Conservation (phyloP, 1,139 yeast species). For the Yamadazyma diospyri region DNA sequence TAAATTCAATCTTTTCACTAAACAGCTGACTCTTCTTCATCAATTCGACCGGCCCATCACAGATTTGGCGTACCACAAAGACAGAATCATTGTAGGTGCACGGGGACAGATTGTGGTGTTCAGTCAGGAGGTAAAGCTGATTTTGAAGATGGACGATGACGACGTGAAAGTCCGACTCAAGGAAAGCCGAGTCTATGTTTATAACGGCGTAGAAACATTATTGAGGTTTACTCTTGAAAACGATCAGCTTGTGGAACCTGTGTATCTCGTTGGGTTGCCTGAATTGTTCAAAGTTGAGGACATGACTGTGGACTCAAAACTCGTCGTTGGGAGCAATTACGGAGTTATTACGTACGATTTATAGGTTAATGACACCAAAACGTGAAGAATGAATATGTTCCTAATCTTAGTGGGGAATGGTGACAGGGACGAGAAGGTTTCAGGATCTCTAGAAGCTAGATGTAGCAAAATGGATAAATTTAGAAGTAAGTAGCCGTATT, state of each 20-base stretch:
- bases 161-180: conserved; percentile 2
- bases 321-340: conserved; percentile 14
- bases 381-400: too few species aligned
- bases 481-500: too few species aligned
- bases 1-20: conserved; percentile 18
- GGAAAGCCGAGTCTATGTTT: conserved; percentile 8
- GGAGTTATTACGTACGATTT: conserved; percentile 10
- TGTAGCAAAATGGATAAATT: too few species aligned
- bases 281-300: conserved; percentile 18
- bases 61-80: conserved; percentile 14
- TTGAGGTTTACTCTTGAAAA: conserved; percentile 11
- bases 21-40: conserved; percentile 15
- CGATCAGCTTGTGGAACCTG: conserved; percentile 5
- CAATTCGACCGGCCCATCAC: conserved; percentile 11
- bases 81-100: conserved; percentile 22
- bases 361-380: too few species aligned
- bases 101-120: conserved; percentile 18
- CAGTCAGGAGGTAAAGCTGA: conserved; percentile 5
- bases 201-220: conserved; percentile 24
- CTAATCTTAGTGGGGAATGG: too few species aligned
- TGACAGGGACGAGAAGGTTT: too few species aligned
- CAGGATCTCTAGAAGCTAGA: too few species aligned
- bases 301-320: conserved; percentile 11
- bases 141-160: conserved; percentile 12
- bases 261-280: conserved; percentile 22